Base-by-base conservation (phyloP, 192 early-diverging fungal genomes). In the Chytriomyces hyalinus region DNA sequence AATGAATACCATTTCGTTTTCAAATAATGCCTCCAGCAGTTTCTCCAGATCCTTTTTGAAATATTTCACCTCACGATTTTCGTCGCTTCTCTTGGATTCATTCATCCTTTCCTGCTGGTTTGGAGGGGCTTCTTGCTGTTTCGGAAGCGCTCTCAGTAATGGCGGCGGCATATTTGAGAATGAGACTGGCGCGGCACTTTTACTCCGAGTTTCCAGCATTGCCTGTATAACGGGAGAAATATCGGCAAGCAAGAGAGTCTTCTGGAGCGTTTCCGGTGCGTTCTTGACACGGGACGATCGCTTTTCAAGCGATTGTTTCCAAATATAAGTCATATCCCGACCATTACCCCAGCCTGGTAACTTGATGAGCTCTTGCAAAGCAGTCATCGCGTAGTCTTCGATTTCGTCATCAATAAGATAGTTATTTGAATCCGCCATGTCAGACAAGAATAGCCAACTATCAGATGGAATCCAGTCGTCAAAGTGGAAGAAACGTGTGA, bases 281-380 rank as follows among this genome's bases (percentile, higher is more conserved):
- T 26, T 9, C 2, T 78, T 48, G 2, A 81, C 80, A 4, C 80
- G 67, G 2, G 46, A 59, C 4, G 80, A 60, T 17, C 80, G 75
- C 28, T 48, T 61, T 1, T 45, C 61, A 24, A 78, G 48, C 11
- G 47, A 36, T 15, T 77, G 13, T 22, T 77, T 51, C 76, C 76
- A 79, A 10, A 81, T 26, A 15, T 72, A 15, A 24, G 47, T 70
- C 47, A 67, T 76, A 73, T 81, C 80, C 5, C 80, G 57, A 15
- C 76, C 75, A 76, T 81, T 81, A 3, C 69, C 80, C 80, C 80
- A 81, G 4, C 80, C 80, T 46, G 67, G 68, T 28, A 72, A 68
- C 8, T 15, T 48, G 36, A 61, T 61, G 43, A 81, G 64, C 70
- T 44, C 36, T 36, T 73, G 17, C 22, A 81, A 28, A 20, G 46